These are phyloP conservation scores for Geum urbanum DNA, from an alignment of 306 rosid species.

Conservation along the genomic window DNA sequence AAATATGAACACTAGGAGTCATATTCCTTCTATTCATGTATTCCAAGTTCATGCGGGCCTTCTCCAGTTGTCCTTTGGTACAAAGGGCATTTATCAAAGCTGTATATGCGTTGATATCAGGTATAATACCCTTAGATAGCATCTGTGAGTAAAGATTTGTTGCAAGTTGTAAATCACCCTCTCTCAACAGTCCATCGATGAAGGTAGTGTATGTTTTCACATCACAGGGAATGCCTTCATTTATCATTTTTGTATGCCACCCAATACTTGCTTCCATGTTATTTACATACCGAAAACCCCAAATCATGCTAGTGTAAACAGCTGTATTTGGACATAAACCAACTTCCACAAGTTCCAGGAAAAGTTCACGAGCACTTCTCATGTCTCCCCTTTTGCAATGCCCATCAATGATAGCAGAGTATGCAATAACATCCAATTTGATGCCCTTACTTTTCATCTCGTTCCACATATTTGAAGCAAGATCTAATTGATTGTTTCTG, in stretches of 20 bases:
- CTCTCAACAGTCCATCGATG: slow-evolving; percentile 54
- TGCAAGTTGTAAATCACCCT: slow-evolving; percentile 46
- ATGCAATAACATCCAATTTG: slow-evolving; percentile 51
- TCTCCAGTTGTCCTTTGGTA: slow-evolving; percentile 54
- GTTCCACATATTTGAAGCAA: slow-evolving; percentile 56
- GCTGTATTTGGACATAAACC: slow-evolving; percentile 65
- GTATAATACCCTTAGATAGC: slow-evolving; percentile 65
- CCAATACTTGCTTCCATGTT: slow-evolving; percentile 64
- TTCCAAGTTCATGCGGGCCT: slow-evolving; percentile 52
- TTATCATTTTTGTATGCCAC: slow-evolving; percentile 54
- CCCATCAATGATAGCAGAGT: slow-evolving; percentile 52
- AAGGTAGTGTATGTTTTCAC: slow-evolving; percentile 56
- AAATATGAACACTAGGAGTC: slow-evolving; percentile 54
- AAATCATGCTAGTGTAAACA: slow-evolving; percentile 65
- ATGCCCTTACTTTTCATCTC: slow-evolving; percentile 61
- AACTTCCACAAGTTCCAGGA: slow-evolving; percentile 50
- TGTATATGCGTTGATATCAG: slow-evolving; percentile 45
- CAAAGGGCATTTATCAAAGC: slow-evolving; percentile 60
- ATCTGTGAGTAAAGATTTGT: slow-evolving; percentile 67
- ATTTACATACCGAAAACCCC: slow-evolving; percentile 52
- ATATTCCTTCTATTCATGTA: slow-evolving; percentile 44
- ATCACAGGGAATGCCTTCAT: slow-evolving; percentile 55
- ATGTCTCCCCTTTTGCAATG: slow-evolving; percentile 68
- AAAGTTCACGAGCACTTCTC: slow-evolving; percentile 51
- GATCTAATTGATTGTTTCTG: slow-evolving; percentile 49